These are phyloP conservation scores for Fusarium phyllophilum DNA, from an alignment of 2,329 filamentous ascomycete species.

Conservation along the genomic window DNA sequence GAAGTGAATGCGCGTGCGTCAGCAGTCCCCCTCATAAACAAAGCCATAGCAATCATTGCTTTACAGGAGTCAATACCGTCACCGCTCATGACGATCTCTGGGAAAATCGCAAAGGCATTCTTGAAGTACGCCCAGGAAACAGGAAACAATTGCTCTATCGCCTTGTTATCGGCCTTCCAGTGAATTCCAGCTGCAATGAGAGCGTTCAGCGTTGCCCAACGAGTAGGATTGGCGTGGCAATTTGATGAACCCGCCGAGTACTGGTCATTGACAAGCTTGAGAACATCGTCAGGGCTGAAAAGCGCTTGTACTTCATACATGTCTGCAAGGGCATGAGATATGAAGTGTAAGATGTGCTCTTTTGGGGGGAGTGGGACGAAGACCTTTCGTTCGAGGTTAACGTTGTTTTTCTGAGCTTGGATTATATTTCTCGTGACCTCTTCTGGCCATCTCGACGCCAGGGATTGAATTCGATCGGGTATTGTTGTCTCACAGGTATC, in stretches of 20 bases:
- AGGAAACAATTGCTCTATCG: background rate
- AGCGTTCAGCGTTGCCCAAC: background rate
- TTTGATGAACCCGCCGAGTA: accelerated
- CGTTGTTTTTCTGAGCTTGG: background rate
- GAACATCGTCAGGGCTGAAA: background rate
- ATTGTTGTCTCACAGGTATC: accelerated
- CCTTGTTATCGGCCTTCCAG: background rate
- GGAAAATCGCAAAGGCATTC: background rate
- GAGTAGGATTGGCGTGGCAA: background rate
- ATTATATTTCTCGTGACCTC: background rate
- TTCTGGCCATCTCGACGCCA: background rate
- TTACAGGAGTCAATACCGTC: background rate
- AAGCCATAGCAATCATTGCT: background rate
- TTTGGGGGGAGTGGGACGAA: background rate
- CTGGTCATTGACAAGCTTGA: background rate
- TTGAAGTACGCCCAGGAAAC: background rate
- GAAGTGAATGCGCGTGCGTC: background rate
- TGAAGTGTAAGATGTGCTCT: background rate
- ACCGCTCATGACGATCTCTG: background rate
- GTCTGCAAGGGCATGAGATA: background rate
- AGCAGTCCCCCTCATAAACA: background rate
- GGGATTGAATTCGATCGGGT: background rate
- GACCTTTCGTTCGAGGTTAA: background rate
- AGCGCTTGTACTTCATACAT: background rate
- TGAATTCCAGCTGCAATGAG: background rate